Evolutionary conservation across 768 basidiomycete genomes (phyloP), one percentile per base, ranked within the genome.

Genomic region (Phylloporus arenicola): DNA sequence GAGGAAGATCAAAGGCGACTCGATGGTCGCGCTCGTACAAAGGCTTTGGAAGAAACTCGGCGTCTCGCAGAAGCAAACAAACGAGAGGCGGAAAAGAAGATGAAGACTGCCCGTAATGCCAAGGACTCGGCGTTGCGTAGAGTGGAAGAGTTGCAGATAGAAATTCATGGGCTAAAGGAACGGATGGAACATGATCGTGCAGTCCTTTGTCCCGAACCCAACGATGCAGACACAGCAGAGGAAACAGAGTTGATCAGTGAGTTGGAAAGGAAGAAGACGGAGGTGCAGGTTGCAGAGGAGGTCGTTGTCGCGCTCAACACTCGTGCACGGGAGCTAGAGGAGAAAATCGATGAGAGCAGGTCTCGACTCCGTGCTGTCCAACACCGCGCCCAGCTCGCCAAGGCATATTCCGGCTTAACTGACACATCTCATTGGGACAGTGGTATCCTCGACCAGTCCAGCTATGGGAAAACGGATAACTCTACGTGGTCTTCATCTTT

Each of bases 81-180:
- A 63, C 78, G 83, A 40, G 94, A 97, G 42, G 91, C 86, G 4
- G 95, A 98, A 69, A 92, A 89, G 73, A 84, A 84, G 57, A 75
- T 94, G 52, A 87, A 83, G 59, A 73, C 76, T n/a, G 82, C 80
- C 14, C 82, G 83, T 64, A 74, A 63, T 38, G 72, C 77, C 53
- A 80, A 85, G 30, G 84, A 88, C 60, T 82, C 75, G 48, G 78
- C 85, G 0, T 72, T 66, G 19, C 76, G 75, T 58, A 75, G 78
- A 37, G 76, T 86, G 62, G 76, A 78, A 27, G 71, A 75, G 52
- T 71, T 88, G 48, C 80, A 83, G 53, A 71, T 78, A 53, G 82
- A 86, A 62, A 85, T 88, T 43, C 68, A 68, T 52, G 67, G 68
- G 45, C 59, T 90, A 41, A 77, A 75, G 45, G 73, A 78, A 39